Percentiles rank a stretch among this genome's conserved stretches.
Conservation (phyloP, 2,329 filamentous ascomycete genomes). For the Alternaria tenuissima region DNA sequence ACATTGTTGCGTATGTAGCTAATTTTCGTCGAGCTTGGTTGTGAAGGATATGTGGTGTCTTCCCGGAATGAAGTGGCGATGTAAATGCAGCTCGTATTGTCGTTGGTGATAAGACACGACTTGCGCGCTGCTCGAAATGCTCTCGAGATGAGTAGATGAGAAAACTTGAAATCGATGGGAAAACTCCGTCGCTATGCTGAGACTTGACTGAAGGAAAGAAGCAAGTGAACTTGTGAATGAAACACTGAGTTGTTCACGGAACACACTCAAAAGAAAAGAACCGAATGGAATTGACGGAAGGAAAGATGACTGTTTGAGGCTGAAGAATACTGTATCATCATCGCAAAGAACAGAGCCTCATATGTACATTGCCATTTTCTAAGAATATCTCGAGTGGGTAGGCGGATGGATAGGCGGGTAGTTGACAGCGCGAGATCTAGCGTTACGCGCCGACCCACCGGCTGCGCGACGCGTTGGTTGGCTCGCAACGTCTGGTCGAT, state of each 20-base stretch:
- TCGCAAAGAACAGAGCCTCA: conserved; percentile 11
- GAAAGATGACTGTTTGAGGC: conserved; percentile 14
- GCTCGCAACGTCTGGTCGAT: conserved; percentile 13
- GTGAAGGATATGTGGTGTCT: not conserved
- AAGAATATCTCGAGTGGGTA: conserved; percentile 25
- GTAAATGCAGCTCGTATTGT: not conserved
- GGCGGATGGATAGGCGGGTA: conserved; percentile 10
- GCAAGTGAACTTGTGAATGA: conserved; percentile 1
- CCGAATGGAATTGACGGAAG: conserved; percentile 13
- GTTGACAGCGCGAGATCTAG: conserved; percentile 24
- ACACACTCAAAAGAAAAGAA: conserved; percentile 23
- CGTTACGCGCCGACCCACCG: conserved; percentile 30
- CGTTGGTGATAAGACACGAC: conserved; percentile 1
- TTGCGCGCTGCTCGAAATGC: conserved; percentile 2
- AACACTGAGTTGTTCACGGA: conserved; percentile 24
- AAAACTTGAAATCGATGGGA: not conserved
- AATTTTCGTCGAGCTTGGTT: not conserved
- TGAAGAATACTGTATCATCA: conserved; percentile 2
- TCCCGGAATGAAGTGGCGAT: not conserved
- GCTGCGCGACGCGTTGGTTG: conserved; percentile 31
- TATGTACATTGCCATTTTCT: conserved; percentile 16
- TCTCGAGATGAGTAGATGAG: not conserved
- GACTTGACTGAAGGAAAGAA: conserved; percentile 8
- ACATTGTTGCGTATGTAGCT: conserved; percentile 11
- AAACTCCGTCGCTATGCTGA: conserved; percentile 14